Evolutionary conservation across 2,329 filamentous ascomycete genomes (phyloP).

Genomic region (Venturiaceae sp.): DNA sequence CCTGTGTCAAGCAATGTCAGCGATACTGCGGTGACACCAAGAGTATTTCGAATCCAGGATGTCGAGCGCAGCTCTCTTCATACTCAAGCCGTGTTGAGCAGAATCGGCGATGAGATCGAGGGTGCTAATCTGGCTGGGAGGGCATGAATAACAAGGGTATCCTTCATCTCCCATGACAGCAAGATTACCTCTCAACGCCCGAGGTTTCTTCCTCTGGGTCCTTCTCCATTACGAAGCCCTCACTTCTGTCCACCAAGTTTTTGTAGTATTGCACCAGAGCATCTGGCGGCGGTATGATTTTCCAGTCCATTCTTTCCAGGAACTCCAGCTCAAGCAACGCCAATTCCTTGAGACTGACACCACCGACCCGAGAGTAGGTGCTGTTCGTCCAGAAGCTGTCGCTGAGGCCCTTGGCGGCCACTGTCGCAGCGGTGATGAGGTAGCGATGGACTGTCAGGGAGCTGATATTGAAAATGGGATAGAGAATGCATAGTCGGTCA

Average conservation of each 20-base stretch:
- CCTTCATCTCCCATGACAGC: too few relatives aligned
- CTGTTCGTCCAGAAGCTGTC: constrained; percentile 99
- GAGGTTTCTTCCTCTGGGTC: background rate
- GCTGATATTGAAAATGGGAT: constrained; percentile 91
- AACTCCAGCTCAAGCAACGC: constrained; percentile 91
- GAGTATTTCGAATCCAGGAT: too few relatives aligned
- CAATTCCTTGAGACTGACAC: constrained; percentile 80
- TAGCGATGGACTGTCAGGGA: constrained; percentile 96
- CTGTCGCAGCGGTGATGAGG: constrained; percentile 88
- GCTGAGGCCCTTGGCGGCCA: constrained; percentile 89
- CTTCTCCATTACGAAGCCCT: constrained; percentile 34
- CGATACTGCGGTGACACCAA: too few relatives aligned
- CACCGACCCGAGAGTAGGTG: constrained; percentile 88
- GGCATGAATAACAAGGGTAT: too few relatives aligned
- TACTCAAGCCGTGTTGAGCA: too few relatives aligned
- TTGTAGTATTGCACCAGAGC: constrained; percentile 88
- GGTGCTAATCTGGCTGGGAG: too few relatives aligned
- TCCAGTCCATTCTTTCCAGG: constrained; percentile 86
- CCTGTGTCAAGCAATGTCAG: too few relatives aligned
- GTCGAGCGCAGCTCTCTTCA: too few relatives aligned
- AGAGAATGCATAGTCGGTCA: constrained; percentile 83
- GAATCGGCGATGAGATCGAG: too few relatives aligned
- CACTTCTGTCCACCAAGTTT: constrained; percentile 63
- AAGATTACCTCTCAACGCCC: too few relatives aligned
- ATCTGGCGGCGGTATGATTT: constrained; percentile 91